Evolutionary conservation across 208 protist species (phyloP), one percentile per base, ranked within the genome.

Genomic region (Acanthamoeba culbertsoni): DNA sequence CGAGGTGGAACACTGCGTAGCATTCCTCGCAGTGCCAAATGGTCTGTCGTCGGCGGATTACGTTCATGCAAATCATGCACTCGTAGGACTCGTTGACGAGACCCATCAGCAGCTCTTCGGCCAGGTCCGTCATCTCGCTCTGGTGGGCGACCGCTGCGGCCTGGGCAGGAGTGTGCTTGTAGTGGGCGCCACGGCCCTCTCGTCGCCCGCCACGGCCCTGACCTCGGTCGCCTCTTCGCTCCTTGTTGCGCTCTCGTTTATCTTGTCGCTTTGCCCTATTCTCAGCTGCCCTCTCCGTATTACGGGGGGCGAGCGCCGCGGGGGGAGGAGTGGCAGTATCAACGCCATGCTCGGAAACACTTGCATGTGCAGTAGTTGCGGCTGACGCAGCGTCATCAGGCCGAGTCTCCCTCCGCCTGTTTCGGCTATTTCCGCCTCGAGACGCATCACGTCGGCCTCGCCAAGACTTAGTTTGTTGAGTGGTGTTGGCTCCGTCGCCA

Each of bases 21-120:
- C 96, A 97, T 23, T 86, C 31, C 31, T 51, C 33, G 71, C 96
- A 97, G 71, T 57, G 53, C 96, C 96, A 97, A 10, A 96, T 94
- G 0, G 65, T 4, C 26, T 71, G 45, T 26, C 40, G 45, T 10
- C 77, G 79, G 6, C 77, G 48, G 71, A 97, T 46, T 40, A 7
- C 57, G n/a, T 95, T 91, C 89, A 90, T 94, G 90, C 96, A 97
- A 33, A 97, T 94, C 86, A 97, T 92, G 86, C 96, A 97, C 43
- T 97, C 96, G 73, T 97, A 97, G 18, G 68, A 86, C 1, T 86
- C 57, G 51, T 95, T 96, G 28, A 94, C n/a, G 48, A 92, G 55
- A 31, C 65, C 89, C n/a, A 57, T 57, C 7, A 93, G 55, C 84
- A 92, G 35, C 51, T 59, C 63, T 33, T 92, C 53, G 2, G 51